Percentiles rank a stretch among this genome's conserved stretches.
phyloP scores from a whole-genome alignment of 176 grass and related monocot genomes.

The Rhynchospora breviuscula region DNA sequence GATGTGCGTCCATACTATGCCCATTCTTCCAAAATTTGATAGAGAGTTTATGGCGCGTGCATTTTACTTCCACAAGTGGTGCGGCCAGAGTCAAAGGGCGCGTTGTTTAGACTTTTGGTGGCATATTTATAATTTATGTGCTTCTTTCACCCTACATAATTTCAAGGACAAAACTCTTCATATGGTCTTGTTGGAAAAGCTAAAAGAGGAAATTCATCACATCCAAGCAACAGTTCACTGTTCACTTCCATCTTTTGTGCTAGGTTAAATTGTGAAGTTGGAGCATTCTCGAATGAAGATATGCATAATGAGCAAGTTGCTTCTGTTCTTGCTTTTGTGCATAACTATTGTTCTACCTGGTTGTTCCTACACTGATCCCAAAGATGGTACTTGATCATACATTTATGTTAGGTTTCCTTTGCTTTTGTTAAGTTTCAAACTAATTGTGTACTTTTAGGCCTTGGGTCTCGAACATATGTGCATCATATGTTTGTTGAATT shows the following conservation, averaged over 20 bases:
- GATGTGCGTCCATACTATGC: too few species aligned
- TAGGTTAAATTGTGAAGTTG: background rate
- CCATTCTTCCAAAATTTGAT: too few species aligned
- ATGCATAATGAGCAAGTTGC: background rate
- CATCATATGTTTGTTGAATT: background rate
- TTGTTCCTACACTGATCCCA: background rate
- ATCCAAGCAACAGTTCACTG: background rate
- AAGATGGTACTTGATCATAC: constrained; percentile 10
- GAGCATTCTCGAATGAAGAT: background rate
- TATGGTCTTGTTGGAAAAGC: too few species aligned
- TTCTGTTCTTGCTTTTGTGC: constrained; percentile 14
- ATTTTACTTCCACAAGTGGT: background rate
- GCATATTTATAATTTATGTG: background rate
- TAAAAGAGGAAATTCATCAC: background rate
- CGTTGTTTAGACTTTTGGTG: background rate
- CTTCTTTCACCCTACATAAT: background rate
- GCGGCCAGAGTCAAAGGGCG: background rate
- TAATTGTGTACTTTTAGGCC: background rate
- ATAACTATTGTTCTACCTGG: background rate
- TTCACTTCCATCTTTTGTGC: background rate
- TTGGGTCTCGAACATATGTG: background rate
- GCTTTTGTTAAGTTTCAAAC: background rate
- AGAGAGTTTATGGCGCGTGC: too few species aligned
- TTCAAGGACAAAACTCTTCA: too few species aligned
- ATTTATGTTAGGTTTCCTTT: background rate